phyloP scores from a whole-genome alignment of 2,329 filamentous ascomycete genomes.

The Cercospora zeae-maydis region DNA sequence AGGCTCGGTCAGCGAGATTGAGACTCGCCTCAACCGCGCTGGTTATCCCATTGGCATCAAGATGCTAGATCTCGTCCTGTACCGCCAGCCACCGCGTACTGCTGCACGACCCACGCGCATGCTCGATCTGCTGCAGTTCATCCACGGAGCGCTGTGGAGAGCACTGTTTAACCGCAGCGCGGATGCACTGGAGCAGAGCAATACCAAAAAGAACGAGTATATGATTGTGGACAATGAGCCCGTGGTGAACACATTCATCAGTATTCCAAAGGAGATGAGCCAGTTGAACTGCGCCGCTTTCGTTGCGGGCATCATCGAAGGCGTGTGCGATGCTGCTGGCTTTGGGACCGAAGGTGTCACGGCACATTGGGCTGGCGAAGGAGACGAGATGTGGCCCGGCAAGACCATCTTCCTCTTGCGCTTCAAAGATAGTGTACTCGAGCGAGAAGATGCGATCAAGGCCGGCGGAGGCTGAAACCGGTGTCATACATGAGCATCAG shows the following conservation, averaged over 20 bases:
- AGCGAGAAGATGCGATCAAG: conserved; percentile 66
- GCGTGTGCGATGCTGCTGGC: conserved; percentile 86
- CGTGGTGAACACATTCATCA: conserved; percentile 89
- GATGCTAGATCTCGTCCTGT: conserved; percentile 90
- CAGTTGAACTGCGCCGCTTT: conserved; percentile 95
- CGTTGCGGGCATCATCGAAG: conserved; percentile 92
- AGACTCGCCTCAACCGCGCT: conserved; percentile 47
- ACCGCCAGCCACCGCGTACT: conserved; percentile 68
- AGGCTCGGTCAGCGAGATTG: conserved; percentile 87
- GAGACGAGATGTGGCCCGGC: conserved; percentile 79
- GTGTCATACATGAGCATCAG: neutral
- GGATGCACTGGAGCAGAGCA: conserved; percentile 86
- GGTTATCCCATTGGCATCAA: conserved; percentile 92
- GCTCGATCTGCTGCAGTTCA: conserved; percentile 87
- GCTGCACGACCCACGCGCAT: conserved; percentile 76
- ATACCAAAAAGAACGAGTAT: conserved; percentile 86
- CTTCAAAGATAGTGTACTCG: conserved; percentile 85
- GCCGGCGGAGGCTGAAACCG: conserved; percentile 29
- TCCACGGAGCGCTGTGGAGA: conserved; percentile 87
- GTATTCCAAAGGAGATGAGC: conserved; percentile 89
- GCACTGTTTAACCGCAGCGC: conserved; percentile 89
- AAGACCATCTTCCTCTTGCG: conserved; percentile 95
- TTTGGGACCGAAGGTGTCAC: conserved; percentile 81
- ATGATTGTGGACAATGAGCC: conserved; percentile 99
- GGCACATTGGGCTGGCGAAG: conserved; percentile 66